Base-by-base conservation (phyloP, 805 yeast genomes). In the Saccharomycopsis fermentans region DNA sequence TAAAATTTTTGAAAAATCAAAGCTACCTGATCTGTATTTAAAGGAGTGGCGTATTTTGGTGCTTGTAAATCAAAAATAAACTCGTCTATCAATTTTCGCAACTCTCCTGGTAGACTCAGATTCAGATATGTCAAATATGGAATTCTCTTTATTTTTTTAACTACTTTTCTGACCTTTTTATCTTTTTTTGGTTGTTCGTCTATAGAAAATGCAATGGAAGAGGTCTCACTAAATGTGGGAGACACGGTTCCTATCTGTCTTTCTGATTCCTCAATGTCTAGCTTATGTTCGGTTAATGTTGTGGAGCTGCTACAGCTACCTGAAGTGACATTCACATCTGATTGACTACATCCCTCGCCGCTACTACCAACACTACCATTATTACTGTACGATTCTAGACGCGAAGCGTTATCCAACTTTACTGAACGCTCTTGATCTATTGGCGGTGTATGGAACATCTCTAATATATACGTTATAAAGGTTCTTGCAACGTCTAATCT, bases 361-460 rank as follows among this genome's bases (percentile, higher is more conserved):
- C 29, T 6, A 34, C 16, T 52, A 4, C n/a, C 55, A 26, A 24
- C 43, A 21, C 29, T 52, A 19, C n/a, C 55, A 26, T 16, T 29
- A 21, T 27, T 52, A 19, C 14, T 39, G 36, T 62, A 62, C 4
- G 62, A 59, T 48, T 59, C 64, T n/a, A 59, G 9, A 4, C 59
- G 57, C 6, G 62, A 60, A 12, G 61, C 51, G 6, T 19, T 12
- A 3, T 37, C 39, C 24, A 57, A 32, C 2, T 55, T 14, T 21
- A 21, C 50, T 12, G 50, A 32, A 6, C 57, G 56, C 26, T 59
- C 60, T 14, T 62, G 63, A 29, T 61, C 54, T 4, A 53, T 39
- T 4, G 64, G 64, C 8, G 64, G 64, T 3, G 64, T 62, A 47
- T 62, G 64, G 35, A 62, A 59, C 64, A 59, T 62, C 12, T n/a